Evolutionary conservation across 1,139 yeast species (phyloP), one percentile per base, ranked within the genome.

Genomic region (Hemisphaericaspora xylofermentans): DNA sequence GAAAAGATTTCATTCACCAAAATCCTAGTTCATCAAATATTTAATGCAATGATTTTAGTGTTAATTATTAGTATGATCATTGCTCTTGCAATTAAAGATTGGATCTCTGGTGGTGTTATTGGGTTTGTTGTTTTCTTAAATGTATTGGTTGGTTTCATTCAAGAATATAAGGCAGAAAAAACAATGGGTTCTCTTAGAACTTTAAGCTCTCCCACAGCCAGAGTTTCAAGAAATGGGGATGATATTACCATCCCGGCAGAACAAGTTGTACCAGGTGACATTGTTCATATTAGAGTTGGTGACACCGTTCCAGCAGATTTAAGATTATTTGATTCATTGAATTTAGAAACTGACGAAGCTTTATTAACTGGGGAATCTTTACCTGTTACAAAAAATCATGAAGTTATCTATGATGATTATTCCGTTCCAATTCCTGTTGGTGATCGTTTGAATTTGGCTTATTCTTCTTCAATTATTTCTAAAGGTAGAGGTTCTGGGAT

Each of bases 21-120:
- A 45, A 85, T 85, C 37, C 54, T 85, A 36, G 70, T 85, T 41
- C 84, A 83, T 49, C 95, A 86, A 57, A 68, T 82, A 2, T 82
- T 83, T 61, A 86, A 86, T 56, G 94, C 94, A 38, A 85, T 86
- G 94, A 82, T 84, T 33, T 64, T 86, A 50, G 91, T 85, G 14
- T 71, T 86, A 51, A 64, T 84, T 38, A 82, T 84, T 40, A 82
- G 93, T 21, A 81, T 84, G 88, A 66, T 82, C 31, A 84, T 86
- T 40, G 84, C 93, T 2, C 73, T 85, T 39, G 91, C 87, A n/a
- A 83, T 86, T 50, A 70, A 69, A 43, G 94, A 85, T 63, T 85
- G 88, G 84, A 86, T 85, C 44, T 82, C 89, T 4, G 94, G 91
- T 41, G 94, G 94, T 41, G 94, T 86, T 25, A 83, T 86, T 57